Evolutionary conservation across 441 rosid genomes (phyloP).

Genomic region (Aquilaria agallochum): DNA sequence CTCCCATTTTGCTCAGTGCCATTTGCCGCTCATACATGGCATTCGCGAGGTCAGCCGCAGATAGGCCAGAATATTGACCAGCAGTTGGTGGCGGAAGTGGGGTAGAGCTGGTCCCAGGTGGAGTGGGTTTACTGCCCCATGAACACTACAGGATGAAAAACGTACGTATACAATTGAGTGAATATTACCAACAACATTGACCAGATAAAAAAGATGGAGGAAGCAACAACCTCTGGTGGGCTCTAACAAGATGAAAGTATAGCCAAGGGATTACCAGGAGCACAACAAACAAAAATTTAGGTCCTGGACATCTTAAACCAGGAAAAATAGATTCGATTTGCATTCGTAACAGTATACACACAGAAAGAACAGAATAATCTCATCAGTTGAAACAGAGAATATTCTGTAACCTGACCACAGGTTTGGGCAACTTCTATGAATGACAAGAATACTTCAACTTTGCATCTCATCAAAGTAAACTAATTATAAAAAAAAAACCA

Average conservation of each 20-base stretch:
- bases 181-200: too few species aligned
- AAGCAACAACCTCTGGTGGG: not conserved
- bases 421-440: too few species aligned
- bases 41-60: constrained; percentile 46
- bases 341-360: too few species aligned
- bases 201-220: not conserved
- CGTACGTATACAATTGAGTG: not conserved
- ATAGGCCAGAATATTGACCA: constrained; percentile 34
- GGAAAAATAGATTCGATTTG: not conserved
- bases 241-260: too few species aligned
- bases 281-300: not conserved
- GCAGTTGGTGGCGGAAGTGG: constrained; percentile 72
- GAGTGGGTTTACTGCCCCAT: constrained; percentile 90
- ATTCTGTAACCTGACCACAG: too few species aligned
- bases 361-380: too few species aligned
- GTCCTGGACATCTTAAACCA: not conserved
- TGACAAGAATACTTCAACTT: too few species aligned
- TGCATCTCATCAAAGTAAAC: too few species aligned
- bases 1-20: constrained; percentile 55
- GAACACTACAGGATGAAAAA: constrained; percentile 53
- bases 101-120: constrained; percentile 59
- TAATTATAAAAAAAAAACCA: too few species aligned
- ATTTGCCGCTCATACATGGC: constrained; percentile 57
- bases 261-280: not conserved
- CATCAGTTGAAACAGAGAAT: too few species aligned